Percentiles rank a stretch among this genome's conserved stretches.
Evolutionary conservation across 306 rosid genomes (phyloP).

Genomic region (Sphenostylis stenocarpa): DNA sequence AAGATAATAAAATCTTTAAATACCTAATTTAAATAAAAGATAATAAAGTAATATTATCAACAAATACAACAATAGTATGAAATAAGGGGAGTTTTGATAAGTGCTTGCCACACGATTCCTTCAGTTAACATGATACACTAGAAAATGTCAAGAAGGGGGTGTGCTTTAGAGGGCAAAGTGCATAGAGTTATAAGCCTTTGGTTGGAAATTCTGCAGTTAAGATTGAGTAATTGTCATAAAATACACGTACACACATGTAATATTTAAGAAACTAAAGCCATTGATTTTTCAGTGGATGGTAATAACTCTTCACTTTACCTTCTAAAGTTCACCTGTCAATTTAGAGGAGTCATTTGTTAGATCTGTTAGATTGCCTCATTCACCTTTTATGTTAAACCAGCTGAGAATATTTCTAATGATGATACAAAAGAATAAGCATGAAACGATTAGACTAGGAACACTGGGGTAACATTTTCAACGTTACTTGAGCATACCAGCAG

Average conservation of each 20-base stretch:
- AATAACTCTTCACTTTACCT: neutral
- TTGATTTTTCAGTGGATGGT: neutral
- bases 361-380: neutral
- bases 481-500: slow-evolving; percentile 51
- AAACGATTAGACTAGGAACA: neutral
- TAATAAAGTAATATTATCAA: no score
- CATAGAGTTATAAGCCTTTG: neutral
- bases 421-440: neutral
- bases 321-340: neutral
- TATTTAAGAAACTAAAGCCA: neutral
- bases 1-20: no score
- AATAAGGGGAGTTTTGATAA: neutral
- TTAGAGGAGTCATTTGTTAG: neutral
- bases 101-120: neutral
- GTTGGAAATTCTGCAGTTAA: neutral
- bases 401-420: neutral
- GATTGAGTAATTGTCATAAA: neutral
- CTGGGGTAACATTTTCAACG: slow-evolving; percentile 2
- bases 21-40: no score
- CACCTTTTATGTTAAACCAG: neutral
- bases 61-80: no score
- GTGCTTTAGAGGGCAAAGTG: neutral
- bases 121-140: neutral
- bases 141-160: neutral
- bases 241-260: neutral